A percentile compares a stretch with the other conserved stretches of the same genome.
Evolutionary conservation across 2,329 filamentous ascomycete genomes (phyloP).

Genomic region (Dryadomyces quercus-mongolicae): DNA sequence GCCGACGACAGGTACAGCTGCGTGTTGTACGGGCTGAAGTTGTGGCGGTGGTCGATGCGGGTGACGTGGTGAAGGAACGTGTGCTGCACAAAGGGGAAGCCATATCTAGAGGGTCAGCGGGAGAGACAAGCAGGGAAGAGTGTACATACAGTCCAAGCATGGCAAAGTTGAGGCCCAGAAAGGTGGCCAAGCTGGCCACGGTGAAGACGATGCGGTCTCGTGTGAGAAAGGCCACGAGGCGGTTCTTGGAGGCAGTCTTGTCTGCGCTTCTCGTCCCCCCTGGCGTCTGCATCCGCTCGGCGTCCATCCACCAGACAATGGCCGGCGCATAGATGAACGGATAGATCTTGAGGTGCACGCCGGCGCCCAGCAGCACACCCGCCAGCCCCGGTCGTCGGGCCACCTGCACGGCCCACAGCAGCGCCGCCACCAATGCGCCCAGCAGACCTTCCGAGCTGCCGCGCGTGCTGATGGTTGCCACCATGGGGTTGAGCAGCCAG

Average conservation of each 20-base stretch:
- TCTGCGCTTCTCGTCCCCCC: not conserved
- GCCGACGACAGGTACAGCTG: slow-evolving; percentile 80
- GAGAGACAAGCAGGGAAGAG: not conserved
- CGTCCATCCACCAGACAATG: slow-evolving; percentile 70
- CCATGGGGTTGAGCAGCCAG: slow-evolving; percentile 97
- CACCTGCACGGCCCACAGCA: slow-evolving; percentile 68
- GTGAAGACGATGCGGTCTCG: slow-evolving; percentile 44
- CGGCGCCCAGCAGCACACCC: slow-evolving; percentile 64
- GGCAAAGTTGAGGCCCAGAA: slow-evolving; percentile 56
- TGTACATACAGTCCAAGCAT: slow-evolving; percentile 63
- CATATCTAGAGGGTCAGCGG: slow-evolving; percentile 45
- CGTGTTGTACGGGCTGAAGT: slow-evolving; percentile 94
- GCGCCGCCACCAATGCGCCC: slow-evolving; percentile 67
- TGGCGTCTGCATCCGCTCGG: slow-evolving; percentile 24
- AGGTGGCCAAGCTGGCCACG: slow-evolving; percentile 57
- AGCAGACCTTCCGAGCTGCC: slow-evolving; percentile 88
- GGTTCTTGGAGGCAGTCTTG: slow-evolving; percentile 11
- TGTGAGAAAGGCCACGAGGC: slow-evolving; percentile 34
- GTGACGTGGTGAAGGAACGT: slow-evolving; percentile 90
- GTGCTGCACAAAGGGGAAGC: slow-evolving; percentile 69
- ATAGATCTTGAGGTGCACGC: slow-evolving; percentile 97
- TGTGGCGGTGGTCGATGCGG: slow-evolving; percentile 91
- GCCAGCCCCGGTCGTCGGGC: slow-evolving; percentile 50
- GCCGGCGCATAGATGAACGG: slow-evolving; percentile 88
- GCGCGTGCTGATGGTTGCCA: slow-evolving; percentile 88